Conservation (phyloP, 495 filamentous ascomycete species). For the Elaphomyces granulatus region DNA sequence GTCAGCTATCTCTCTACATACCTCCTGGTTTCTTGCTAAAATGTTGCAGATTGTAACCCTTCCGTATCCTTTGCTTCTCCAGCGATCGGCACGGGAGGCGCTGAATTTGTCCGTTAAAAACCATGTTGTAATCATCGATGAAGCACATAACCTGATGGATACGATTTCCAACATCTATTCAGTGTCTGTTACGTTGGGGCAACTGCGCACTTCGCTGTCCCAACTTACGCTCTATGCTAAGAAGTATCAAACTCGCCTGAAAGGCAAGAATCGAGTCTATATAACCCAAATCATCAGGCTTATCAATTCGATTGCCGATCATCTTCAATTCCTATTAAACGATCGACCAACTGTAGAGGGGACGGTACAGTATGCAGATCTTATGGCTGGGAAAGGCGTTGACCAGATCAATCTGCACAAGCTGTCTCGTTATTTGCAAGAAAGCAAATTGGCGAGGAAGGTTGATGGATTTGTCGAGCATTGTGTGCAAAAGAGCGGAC, state of each 20-base stretch:
- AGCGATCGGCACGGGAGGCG: slow-evolving; percentile 79
- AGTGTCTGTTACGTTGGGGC: slow-evolving; percentile 52
- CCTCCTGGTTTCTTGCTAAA: slow-evolving; percentile 7
- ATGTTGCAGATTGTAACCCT: slow-evolving; percentile 68
- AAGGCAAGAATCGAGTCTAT: slow-evolving; percentile 89
- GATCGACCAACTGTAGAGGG: slow-evolving; percentile 40
- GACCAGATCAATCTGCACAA: slow-evolving; percentile 94
- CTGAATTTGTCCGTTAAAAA: slow-evolving; percentile 72
- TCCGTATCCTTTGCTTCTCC: slow-evolving; percentile 81
- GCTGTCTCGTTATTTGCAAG: slow-evolving; percentile 69
- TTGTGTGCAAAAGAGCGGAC: slow-evolving; percentile 30
- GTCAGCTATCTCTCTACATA: slow-evolving; percentile 6
- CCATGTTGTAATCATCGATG: slow-evolving; percentile 86
- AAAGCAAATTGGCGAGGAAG: slow-evolving; percentile 89
- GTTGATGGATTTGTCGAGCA: slow-evolving; percentile 73
- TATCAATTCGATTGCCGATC: slow-evolving; percentile 56
- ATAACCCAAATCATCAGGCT: slow-evolving; percentile 73
- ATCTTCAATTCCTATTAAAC: slow-evolving; percentile 36
- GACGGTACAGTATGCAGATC: slow-evolving; percentile 46
- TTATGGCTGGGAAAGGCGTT: slow-evolving; percentile 74
- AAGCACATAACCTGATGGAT: slow-evolving; percentile 97
- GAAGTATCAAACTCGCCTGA: slow-evolving; percentile 71
- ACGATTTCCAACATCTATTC: slow-evolving; percentile 82
- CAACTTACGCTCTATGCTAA: slow-evolving; percentile 72
- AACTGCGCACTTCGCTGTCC: slow-evolving; percentile 53